Percentiles rank a stretch among this genome's conserved stretches.
phyloP scores from a whole-genome alignment of 2,329 filamentous ascomycete genomes.

The Colletotrichum sp. region DNA sequence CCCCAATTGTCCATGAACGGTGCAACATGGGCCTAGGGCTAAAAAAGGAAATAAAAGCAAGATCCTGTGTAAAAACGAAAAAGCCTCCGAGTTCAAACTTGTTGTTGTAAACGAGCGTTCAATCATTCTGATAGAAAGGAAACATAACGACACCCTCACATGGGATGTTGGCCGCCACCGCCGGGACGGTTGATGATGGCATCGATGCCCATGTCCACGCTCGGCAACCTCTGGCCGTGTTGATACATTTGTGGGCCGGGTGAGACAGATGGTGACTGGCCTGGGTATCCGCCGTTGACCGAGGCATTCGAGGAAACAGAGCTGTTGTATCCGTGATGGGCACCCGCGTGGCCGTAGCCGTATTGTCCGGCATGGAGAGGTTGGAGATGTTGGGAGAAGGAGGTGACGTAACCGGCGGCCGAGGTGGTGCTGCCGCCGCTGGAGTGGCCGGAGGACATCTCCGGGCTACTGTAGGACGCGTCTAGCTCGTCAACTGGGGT shows the following conservation, averaged over 20 bases:
- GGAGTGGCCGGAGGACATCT: conserved; percentile 50
- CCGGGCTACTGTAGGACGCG: conserved; percentile 61
- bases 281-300: conserved; percentile 31
- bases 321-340: conserved; percentile 54
- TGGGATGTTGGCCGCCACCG: conserved; percentile 24
- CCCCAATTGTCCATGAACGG: not conserved
- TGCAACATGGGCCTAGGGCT: not conserved
- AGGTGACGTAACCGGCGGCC: conserved; percentile 30
- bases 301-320: conserved; percentile 55
- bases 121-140: not conserved
- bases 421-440: conserved; percentile 37
- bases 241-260: conserved; percentile 25
- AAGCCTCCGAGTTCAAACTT: not conserved
- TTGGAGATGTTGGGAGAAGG: conserved; percentile 30
- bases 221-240: conserved; percentile 53
- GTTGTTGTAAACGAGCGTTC: not conserved
- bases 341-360: conserved; percentile 28
- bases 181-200: conserved; percentile 60
- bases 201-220: conserved; percentile 66
- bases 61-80: not conserved
- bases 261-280: conserved; percentile 25
- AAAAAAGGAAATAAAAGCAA: conserved; percentile 5
- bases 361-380: conserved; percentile 24
- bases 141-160: conserved; percentile 16
- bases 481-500: conserved; percentile 65